Percentiles rank a stretch among this genome's conserved stretches.
Conservation (phyloP, 164 flowering plant species). For the Aristolochia californica region DNA sequence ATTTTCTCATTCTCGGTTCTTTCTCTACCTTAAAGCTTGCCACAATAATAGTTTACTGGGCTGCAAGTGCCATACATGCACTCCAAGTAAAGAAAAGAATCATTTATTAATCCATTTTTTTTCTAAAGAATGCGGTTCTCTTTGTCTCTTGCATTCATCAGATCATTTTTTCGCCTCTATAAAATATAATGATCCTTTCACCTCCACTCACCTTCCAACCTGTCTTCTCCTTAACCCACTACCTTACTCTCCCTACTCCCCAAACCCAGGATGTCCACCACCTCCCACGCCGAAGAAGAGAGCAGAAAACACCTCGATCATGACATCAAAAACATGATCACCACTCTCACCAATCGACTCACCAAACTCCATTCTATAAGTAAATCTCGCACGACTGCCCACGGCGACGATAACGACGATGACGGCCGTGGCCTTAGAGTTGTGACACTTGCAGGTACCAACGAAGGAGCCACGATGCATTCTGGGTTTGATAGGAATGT, state of each 20-base stretch:
- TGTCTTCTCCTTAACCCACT: not conserved
- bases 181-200: not conserved
- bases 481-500: conserved; percentile 26
- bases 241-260: no score
- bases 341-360: conserved; percentile 35
- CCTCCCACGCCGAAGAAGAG: not conserved
- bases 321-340: conserved; percentile 41
- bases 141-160: not conserved
- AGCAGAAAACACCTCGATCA: conserved; percentile 19
- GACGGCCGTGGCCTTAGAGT: conserved; percentile 16
- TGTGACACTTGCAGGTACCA: conserved; percentile 63
- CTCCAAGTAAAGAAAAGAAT: no score
- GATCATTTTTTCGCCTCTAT: not conserved
- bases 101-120: no score
- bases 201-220: no score
- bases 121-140: not conserved
- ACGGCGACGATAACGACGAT: conserved; percentile 8
- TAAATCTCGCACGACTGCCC: conserved; percentile 22
- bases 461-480: conserved; percentile 56
- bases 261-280: not conserved
- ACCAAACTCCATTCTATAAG: conserved; percentile 20
- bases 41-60: no score
- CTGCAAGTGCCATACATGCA: no score
- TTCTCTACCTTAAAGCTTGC: no score
- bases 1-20: no score